A percentile compares a stretch with the other conserved stretches of the same genome.
These are phyloP conservation scores for Monilinia fructicola DNA, from an alignment of 2,329 filamentous ascomycete species.

Conservation along the genomic window DNA sequence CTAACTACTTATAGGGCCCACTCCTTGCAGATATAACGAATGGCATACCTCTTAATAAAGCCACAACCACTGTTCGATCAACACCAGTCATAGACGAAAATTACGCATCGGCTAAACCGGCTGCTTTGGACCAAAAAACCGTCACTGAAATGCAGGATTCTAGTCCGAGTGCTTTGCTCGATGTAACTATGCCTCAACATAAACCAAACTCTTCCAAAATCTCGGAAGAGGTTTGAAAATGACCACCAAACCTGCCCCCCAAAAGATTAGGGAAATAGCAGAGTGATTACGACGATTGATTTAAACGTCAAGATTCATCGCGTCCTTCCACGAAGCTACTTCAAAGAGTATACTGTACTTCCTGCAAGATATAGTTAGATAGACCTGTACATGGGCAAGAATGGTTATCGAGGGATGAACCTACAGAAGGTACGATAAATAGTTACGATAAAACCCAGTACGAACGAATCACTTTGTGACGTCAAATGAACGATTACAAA, in stretches of 20 bases:
- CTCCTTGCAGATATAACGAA: conserved; percentile 6
- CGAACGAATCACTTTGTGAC: background rate
- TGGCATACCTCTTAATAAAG: background rate
- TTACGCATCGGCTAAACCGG: background rate
- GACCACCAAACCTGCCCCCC: background rate
- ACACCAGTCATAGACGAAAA: background rate
- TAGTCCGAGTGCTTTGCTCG: background rate
- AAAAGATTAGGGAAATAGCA: background rate
- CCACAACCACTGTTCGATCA: conserved; percentile 6
- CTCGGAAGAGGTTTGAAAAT: background rate
- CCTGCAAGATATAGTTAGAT: background rate
- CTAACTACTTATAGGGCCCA: background rate
- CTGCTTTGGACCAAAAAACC: background rate
- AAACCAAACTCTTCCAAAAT: conserved; percentile 1
- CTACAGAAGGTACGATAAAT: background rate
- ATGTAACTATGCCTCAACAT: conserved; percentile 17
- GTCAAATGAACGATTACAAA: background rate
- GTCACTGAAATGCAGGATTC: background rate
- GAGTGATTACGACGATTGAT: background rate
- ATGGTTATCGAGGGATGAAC: background rate
- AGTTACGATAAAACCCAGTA: background rate
- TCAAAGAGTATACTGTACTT: background rate
- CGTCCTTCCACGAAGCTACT: background rate
- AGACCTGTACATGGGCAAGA: background rate
- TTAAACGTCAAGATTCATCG: background rate